Evolutionary conservation across 2,329 filamentous ascomycete species (phyloP).

Genomic region (Penicillium crustosum): DNA sequence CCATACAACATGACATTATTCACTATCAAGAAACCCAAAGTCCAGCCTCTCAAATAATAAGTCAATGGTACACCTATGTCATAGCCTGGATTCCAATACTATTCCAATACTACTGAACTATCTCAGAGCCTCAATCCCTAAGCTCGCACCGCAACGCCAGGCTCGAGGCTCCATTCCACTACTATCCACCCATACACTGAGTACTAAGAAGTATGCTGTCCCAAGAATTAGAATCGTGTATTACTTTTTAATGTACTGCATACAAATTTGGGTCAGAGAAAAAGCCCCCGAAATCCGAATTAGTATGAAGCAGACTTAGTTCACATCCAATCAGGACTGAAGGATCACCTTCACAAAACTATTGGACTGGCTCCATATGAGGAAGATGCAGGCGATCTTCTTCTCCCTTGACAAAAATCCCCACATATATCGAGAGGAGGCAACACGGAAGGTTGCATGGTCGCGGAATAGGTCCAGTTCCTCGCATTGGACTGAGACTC

Average conservation of each 20-base stretch:
- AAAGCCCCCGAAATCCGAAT: conserved; percentile 1
- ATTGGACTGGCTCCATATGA: conserved; percentile 14
- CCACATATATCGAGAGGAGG: not conserved
- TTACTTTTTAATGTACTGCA: not conserved
- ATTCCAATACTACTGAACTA: not conserved
- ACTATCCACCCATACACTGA: not conserved
- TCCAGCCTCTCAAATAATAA: not conserved
- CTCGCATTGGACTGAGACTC: conserved; percentile 1
- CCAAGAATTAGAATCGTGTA: not conserved
- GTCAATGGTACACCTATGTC: not conserved
- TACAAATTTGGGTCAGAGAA: not conserved
- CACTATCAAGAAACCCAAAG: not conserved
- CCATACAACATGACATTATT: not conserved
- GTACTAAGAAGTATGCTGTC: not conserved
- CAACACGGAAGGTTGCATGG: conserved; percentile 6
- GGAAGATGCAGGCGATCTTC: conserved; percentile 8
- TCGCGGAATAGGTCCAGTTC: not conserved
- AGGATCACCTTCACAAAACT: conserved; percentile 16
- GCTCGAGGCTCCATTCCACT: not conserved
- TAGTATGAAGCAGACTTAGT: conserved; percentile 8
- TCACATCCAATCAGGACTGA: conserved; percentile 11
- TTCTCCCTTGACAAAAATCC: not conserved
- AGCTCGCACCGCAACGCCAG: not conserved
- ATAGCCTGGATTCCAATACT: not conserved
- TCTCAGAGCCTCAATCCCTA: not conserved